Evolutionary conservation across 1,284 basidiomycete species (phyloP).

Genomic region (Sparassis latifolia): DNA sequence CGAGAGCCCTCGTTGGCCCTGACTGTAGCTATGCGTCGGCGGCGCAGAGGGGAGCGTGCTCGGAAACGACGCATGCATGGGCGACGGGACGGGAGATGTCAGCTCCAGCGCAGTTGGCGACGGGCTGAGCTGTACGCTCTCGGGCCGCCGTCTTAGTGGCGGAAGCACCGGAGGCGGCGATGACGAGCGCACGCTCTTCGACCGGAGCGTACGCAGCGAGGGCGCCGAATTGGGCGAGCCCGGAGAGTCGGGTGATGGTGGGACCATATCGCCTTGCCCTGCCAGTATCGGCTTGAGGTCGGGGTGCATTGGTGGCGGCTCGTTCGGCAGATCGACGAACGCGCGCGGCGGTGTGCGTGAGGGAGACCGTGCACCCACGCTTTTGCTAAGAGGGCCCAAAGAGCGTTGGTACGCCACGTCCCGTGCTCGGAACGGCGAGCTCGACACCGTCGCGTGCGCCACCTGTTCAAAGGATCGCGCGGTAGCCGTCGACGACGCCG

Average conservation of each 20-base stretch:
- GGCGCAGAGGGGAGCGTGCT: constrained; percentile 7
- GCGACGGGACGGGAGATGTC: constrained; percentile 7
- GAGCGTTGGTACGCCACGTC: constrained; percentile 4
- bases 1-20: constrained; percentile 19
- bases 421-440: not conserved
- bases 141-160: constrained; percentile 46
- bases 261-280: constrained; percentile 10
- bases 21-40: not conserved
- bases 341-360: constrained; percentile 17
- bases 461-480: constrained; percentile 34
- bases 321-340: constrained; percentile 20
- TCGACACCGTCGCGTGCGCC: constrained; percentile 29
- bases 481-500: constrained; percentile 26
- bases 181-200: constrained; percentile 49
- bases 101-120: constrained; percentile 10
- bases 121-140: constrained; percentile 48
- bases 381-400: constrained; percentile 5
- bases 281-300: constrained; percentile 35
- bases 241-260: constrained; percentile 19
- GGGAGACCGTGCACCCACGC: constrained; percentile 17
- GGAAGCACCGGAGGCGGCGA: constrained; percentile 38
- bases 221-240: too few relatives aligned
- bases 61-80: constrained; percentile 1
- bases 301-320: constrained; percentile 52
- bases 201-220: constrained; percentile 39